These are phyloP conservation scores for Mortierella sp. DNA, from an alignment of 371 early-diverging fungal genomes.

Conservation along the genomic window DNA sequence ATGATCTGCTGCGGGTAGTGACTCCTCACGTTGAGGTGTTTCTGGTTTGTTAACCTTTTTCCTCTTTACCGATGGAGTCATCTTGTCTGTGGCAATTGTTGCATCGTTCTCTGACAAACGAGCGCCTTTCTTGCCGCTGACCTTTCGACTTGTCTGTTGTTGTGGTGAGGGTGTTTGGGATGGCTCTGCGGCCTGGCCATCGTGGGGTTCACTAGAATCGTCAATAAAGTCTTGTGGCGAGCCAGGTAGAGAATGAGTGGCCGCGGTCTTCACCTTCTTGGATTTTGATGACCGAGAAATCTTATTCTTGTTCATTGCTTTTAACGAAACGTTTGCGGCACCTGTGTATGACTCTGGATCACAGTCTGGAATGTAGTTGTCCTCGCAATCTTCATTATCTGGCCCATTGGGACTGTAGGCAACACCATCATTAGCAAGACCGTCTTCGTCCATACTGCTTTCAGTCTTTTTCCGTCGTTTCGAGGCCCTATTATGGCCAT, in stretches of 20 bases:
- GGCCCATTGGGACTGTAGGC: slow-evolving; percentile 17
- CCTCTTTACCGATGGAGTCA: background rate
- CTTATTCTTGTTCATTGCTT: slow-evolving; percentile 6
- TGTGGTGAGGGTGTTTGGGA: background rate
- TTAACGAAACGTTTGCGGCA: background rate
- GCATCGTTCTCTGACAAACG: background rate
- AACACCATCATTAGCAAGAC: background rate
- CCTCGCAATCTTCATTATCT: background rate
- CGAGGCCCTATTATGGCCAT: slow-evolving; percentile 21
- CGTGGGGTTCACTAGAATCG: background rate
- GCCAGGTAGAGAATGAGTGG: background rate
- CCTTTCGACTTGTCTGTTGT: background rate
- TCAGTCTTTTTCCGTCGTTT: slow-evolving; percentile 52
- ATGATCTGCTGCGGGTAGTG: background rate
- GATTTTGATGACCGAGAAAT: slow-evolving; percentile 7
- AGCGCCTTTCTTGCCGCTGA: background rate
- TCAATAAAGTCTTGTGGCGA: slow-evolving; percentile 5
- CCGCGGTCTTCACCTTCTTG: background rate
- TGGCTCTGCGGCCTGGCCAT: background rate
- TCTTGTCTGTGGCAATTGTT: background rate
- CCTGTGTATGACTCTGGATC: background rate
- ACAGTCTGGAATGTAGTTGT: background rate
- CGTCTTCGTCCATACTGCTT: slow-evolving; percentile 32
- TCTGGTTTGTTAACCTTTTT: slow-evolving; percentile 3
- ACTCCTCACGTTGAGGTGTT: background rate